phyloP scores from a whole-genome alignment of 306 rosid species.

The Crataegus laevigata region DNA sequence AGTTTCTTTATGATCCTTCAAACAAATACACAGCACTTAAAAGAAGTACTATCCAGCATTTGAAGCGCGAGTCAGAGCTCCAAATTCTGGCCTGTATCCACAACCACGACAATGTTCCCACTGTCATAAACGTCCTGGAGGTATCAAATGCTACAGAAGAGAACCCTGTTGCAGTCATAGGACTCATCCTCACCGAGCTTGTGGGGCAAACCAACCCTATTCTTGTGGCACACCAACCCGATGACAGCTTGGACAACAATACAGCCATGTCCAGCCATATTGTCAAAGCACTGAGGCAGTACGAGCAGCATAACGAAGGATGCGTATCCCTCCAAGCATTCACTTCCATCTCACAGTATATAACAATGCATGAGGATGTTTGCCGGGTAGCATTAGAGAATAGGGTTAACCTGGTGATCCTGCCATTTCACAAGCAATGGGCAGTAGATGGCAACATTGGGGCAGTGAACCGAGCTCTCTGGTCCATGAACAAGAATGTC shows the following conservation, averaged over 20 bases:
- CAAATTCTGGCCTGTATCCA: conserved; percentile 49
- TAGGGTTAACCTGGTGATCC: conserved; percentile 34
- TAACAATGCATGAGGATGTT: conserved; percentile 34
- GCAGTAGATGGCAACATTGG: conserved; percentile 50
- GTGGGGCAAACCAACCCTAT: conserved; percentile 40
- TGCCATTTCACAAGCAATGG: conserved; percentile 63
- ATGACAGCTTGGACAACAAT: neutral
- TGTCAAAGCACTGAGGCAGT: conserved; percentile 43
- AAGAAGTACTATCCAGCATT: conserved; percentile 45
- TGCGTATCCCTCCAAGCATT: conserved; percentile 29
- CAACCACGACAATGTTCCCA: conserved; percentile 33
- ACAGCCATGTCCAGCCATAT: conserved; percentile 16
- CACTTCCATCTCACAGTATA: conserved; percentile 41
- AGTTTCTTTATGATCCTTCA: conserved; percentile 37
- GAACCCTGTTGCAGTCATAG: conserved; percentile 34
- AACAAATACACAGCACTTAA: conserved; percentile 19
- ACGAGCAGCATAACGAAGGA: conserved; percentile 30
- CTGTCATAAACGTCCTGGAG: conserved; percentile 45
- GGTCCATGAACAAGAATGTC: conserved; percentile 32
- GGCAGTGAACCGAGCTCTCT: conserved; percentile 18
- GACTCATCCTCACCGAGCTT: conserved; percentile 48
- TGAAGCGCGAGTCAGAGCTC: conserved; percentile 31
- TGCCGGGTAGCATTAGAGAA: conserved; percentile 31
- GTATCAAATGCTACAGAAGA: conserved; percentile 51
- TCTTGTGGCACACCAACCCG: conserved; percentile 41